Evolutionary conservation across 2,329 filamentous ascomycete species (phyloP), one percentile per base, ranked within the genome.

Genomic region (Fusarium papillatum): DNA sequence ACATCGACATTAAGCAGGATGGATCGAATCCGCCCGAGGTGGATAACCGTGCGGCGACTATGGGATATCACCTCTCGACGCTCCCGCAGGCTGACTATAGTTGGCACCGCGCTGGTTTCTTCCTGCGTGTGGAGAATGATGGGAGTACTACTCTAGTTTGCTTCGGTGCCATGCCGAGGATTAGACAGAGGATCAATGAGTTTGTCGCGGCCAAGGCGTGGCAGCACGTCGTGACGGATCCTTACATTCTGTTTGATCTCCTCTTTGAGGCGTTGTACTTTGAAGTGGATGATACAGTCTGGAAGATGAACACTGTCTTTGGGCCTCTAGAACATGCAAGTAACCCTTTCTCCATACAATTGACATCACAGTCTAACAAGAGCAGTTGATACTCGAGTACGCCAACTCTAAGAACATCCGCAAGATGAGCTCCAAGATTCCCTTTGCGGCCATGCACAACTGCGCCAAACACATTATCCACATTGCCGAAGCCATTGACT

Each of bases 391-490:
- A 8, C 73, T 81, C 9, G 80, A 78, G 26, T 72, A 78, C 16
- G 71, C 78, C 50, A 79, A 79, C 59, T 75, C 70, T 7, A 80
- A 79, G 22, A 73, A 75, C 14, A 68, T 69, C 11, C 76, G 77
- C 41, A 80, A 78, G 61, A 77, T 80, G 71, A 81, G 73, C 61
- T 76, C 76, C 69, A 79, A 77, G 48, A 64, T 80, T 2, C 80
- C 78, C 6, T 81, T 82, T 41, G 72, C 78, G 2, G 80, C 78
- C 2, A 74, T 81, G 59, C 80, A 82, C 66, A 80, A 80, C 60
- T 81, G 80, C 43, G 76, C 77, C 66, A 82, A 82, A 60, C 80
- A 82, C 50, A 80, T 80, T n/a, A 76, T 80, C 3, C 77, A 81
- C 50, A 75, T 82, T 3, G 71, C 73, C n/a, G 80, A 81, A 38